phyloP scores from a whole-genome alignment of 306 rosid species.

The Cucurbita pepo region DNA sequence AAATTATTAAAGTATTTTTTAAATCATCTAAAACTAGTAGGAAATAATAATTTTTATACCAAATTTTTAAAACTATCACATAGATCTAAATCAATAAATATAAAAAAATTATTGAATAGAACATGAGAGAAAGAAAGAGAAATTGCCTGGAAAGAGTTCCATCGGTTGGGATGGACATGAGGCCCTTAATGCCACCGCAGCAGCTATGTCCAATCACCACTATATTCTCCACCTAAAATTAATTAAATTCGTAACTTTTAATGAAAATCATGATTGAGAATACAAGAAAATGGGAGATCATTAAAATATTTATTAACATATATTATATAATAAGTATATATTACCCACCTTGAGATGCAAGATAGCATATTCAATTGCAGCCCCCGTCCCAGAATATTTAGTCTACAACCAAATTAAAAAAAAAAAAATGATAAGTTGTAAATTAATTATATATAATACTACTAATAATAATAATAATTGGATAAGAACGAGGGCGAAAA shows the following conservation, averaged over 20 bases:
- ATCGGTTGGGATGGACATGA: constrained; percentile 86
- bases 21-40: no score
- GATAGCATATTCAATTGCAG: constrained; percentile 95
- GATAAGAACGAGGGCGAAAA: not conserved
- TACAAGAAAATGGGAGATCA: not conserved
- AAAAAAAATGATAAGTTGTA: no score
- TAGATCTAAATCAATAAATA: no score
- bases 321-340: not conserved
- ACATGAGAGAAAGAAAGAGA: no score
- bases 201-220: constrained; percentile 89
- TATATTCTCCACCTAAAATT: constrained; percentile 74
- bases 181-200: constrained; percentile 96
- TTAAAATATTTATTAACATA: not conserved
- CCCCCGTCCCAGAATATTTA: constrained; percentile 76
- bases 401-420: constrained; percentile 26
- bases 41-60: no score
- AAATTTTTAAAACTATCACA: no score
- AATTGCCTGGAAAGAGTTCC: constrained; percentile 61
- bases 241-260: not conserved
- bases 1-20: no score
- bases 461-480: no score
- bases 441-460: no score
- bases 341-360: constrained; percentile 54
- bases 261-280: no score
- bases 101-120: no score